phyloP scores from a whole-genome alignment of 805 yeast species.

The Nakazawaea pomicola region DNA sequence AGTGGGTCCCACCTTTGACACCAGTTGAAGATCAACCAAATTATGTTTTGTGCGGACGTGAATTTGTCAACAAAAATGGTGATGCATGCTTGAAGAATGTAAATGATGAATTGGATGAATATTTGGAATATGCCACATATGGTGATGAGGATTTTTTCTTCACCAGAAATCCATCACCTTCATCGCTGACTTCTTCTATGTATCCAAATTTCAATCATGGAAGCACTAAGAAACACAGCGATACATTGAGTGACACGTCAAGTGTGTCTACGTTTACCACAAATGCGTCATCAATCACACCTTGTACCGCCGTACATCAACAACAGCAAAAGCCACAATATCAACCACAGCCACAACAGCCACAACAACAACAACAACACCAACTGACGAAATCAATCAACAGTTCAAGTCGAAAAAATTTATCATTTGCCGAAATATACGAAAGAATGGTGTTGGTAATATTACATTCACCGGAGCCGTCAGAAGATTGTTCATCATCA shows the following conservation, averaged over 20 bases:
- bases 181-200: conserved; percentile 1
- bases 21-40: conserved; percentile 28
- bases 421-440: conserved; percentile 63
- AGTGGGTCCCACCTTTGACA: conserved; percentile 71
- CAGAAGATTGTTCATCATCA: conserved; percentile 1
- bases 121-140: conserved; percentile 9
- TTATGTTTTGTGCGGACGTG: conserved; percentile 53
- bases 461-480: conserved; percentile 63
- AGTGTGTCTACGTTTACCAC: conserved; percentile 4
- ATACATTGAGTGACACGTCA: conserved; percentile 5
- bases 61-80: conserved; percentile 33
- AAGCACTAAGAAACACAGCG: not conserved
- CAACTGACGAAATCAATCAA: not conserved
- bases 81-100: conserved; percentile 27
- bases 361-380: conserved; percentile 11
- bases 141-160: not conserved
- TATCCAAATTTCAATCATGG: not conserved
- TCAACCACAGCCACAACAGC: conserved; percentile 8
- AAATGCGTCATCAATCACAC: conserved; percentile 8
- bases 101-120: conserved; percentile 27
- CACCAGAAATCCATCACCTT: not conserved
- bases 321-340: not conserved
- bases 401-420: conserved; percentile 20
- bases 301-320: conserved; percentile 13
- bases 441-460: conserved; percentile 74